phyloP scores from a whole-genome alignment of 768 basidiomycete genomes.

The Trametes villosa region DNA sequence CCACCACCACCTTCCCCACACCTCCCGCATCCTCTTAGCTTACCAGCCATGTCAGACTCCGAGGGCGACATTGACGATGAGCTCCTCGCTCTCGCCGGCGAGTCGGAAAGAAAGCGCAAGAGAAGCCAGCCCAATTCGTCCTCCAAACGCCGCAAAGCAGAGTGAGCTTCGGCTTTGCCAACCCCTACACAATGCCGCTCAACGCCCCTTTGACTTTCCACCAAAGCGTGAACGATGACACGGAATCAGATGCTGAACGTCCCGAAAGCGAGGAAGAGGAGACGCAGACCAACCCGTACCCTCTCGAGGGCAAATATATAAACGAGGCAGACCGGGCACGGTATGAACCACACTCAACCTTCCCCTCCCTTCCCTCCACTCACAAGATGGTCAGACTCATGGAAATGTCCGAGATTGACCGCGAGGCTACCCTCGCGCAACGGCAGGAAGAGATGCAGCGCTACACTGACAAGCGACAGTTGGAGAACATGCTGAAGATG shows the following conservation, averaged over 20 bases:
- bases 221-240: conserved; percentile 31
- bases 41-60: conserved; percentile 50
- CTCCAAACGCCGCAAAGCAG: conserved; percentile 71
- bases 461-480: conserved; percentile 66
- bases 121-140: conserved; percentile 53
- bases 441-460: conserved; percentile 83
- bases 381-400: conserved; percentile 58
- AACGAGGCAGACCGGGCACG: conserved; percentile 81
- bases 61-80: conserved; percentile 66
- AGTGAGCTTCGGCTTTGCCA: conserved; percentile 50
- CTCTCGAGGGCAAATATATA: conserved; percentile 88
- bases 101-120: conserved; percentile 66
- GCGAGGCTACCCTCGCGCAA: conserved; percentile 83
- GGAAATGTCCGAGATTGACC: conserved; percentile 82
- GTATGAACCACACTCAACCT: conserved; percentile 51
- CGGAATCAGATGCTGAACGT: conserved; percentile 54
- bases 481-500: conserved; percentile 75
- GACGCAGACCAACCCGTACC: conserved; percentile 69
- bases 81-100: conserved; percentile 81
- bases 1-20: conserved; percentile 1
- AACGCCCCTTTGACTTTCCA: background rate
- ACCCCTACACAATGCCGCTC: background rate
- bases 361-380: background rate
- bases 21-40: conserved; percentile 11
- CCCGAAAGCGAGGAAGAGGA: conserved; percentile 71